These are phyloP conservation scores for Stagonosporopsis vannaccii DNA, from an alignment of 2,329 filamentous ascomycete genomes.

Conservation along the genomic window DNA sequence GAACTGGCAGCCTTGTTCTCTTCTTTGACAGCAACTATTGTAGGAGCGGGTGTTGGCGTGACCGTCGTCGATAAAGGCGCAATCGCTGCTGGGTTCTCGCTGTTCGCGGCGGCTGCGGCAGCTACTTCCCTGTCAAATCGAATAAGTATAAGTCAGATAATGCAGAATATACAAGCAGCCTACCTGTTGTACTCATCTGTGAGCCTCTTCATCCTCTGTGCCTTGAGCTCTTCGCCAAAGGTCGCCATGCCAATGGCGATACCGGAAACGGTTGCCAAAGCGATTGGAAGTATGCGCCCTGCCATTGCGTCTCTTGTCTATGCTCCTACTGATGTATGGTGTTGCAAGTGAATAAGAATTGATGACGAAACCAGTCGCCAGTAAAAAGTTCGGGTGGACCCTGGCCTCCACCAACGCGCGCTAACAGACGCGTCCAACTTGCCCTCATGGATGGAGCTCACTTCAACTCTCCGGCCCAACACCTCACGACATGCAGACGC, in stretches of 20 bases:
- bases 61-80: conserved; percentile 18
- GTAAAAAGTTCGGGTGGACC: conserved; percentile 25
- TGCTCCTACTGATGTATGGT: neutral
- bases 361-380: conserved; percentile 28
- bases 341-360: conserved; percentile 3
- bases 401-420: conserved; percentile 24
- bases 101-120: conserved; percentile 29
- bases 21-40: conserved; percentile 21
- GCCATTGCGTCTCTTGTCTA: conserved; percentile 30
- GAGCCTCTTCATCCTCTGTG: conserved; percentile 39
- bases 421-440: conserved; percentile 23
- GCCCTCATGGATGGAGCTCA: conserved; percentile 26
- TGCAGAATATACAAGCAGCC: neutral
- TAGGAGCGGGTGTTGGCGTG: conserved; percentile 12
- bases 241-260: conserved; percentile 44
- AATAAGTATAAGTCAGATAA: conserved; percentile 21
- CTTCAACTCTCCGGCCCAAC: conserved; percentile 25
- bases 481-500: conserved; percentile 44
- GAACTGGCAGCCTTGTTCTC: conserved; percentile 23
- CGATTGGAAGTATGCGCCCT: conserved; percentile 43
- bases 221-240: conserved; percentile 46
- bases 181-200: conserved; percentile 46
- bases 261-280: conserved; percentile 40
- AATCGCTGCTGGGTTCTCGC: conserved; percentile 23
- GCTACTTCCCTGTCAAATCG: conserved; percentile 31